Conservation (phyloP, 2,329 filamentous ascomycete species). For the Trematosphaeria pertusa region DNA sequence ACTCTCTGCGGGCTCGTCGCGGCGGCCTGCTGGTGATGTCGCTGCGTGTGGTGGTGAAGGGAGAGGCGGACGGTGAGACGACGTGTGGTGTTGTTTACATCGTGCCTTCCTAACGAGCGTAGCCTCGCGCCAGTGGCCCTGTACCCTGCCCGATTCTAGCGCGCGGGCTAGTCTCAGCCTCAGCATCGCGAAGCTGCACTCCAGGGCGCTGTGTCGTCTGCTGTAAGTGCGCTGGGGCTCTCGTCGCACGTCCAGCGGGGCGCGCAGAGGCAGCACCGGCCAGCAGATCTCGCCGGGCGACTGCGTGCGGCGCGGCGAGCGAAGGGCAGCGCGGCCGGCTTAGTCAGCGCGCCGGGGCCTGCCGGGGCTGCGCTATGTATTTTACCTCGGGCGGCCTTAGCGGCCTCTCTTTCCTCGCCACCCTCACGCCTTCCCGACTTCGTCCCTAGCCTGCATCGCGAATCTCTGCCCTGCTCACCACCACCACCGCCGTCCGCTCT, state of each 20-base stretch:
- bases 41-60: neutral
- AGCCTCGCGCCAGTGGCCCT: constrained; percentile 22
- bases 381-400: constrained; percentile 22
- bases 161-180: constrained; percentile 38
- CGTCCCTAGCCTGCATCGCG: constrained; percentile 46
- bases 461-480: constrained; percentile 34
- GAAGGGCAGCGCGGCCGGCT: neutral
- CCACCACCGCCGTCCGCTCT: neutral
- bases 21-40: neutral
- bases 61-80: neutral
- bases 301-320: constrained; percentile 3
- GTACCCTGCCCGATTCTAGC: constrained; percentile 29
- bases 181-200: constrained; percentile 5
- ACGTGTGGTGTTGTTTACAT: constrained; percentile 1
- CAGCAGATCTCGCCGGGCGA: neutral
- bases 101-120: constrained; percentile 4
- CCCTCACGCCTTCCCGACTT: constrained; percentile 45
- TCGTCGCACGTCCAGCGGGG: too few species aligned
- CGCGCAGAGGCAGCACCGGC: constrained; percentile 22
- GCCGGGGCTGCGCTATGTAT: constrained; percentile 1
- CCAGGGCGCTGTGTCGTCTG: neutral
- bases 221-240: too few species aligned
- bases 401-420: constrained; percentile 29
- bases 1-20: constrained; percentile 19
- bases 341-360: neutral